These are phyloP conservation scores for Microbotryum lychnidis-dioicae DNA, from an alignment of 1,284 basidiomycete species.

Conservation along the genomic window DNA sequence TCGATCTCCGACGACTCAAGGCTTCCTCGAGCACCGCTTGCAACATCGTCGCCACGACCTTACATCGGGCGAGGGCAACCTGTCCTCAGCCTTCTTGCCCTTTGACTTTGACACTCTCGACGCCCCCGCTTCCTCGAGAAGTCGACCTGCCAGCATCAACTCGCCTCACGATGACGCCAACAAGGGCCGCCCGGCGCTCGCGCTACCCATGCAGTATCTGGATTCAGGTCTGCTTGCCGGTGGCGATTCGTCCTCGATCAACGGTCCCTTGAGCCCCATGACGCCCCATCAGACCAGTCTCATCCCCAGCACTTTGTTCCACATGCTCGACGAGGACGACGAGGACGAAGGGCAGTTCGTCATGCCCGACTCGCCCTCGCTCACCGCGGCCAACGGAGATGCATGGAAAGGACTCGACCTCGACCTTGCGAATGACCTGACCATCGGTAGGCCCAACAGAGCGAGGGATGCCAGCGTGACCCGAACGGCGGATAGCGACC, in stretches of 20 bases:
- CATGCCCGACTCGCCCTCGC: slow-evolving; percentile 29
- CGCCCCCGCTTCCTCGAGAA: neutral
- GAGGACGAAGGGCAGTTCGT: slow-evolving; percentile 30
- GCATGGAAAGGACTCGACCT: slow-evolving; percentile 25
- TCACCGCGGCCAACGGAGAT: slow-evolving; percentile 8
- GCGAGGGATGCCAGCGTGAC: too few species aligned
- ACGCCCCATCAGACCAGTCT: slow-evolving; percentile 36
- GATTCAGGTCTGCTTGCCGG: slow-evolving; percentile 27
- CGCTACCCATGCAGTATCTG: slow-evolving; percentile 32
- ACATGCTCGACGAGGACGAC: slow-evolving; percentile 39
- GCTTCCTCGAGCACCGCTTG: slow-evolving; percentile 34
- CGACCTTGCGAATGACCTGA: slow-evolving; percentile 10
- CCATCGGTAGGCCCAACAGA: too few species aligned
- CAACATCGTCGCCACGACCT: slow-evolving; percentile 21
- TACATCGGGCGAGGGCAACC: neutral
- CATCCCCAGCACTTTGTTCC: slow-evolving; percentile 35
- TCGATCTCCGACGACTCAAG: slow-evolving; percentile 16
- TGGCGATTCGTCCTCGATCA: slow-evolving; percentile 11
- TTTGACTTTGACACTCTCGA: slow-evolving; percentile 20
- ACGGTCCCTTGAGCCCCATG: slow-evolving; percentile 34
- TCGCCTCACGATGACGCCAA: neutral
- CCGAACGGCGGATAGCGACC: too few species aligned
- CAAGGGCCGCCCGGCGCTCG: slow-evolving; percentile 11
- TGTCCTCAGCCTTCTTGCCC: slow-evolving; percentile 17
- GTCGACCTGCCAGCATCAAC: neutral